phyloP scores from a whole-genome alignment of 2,329 filamentous ascomycete species.

The Fusarium concolor region DNA sequence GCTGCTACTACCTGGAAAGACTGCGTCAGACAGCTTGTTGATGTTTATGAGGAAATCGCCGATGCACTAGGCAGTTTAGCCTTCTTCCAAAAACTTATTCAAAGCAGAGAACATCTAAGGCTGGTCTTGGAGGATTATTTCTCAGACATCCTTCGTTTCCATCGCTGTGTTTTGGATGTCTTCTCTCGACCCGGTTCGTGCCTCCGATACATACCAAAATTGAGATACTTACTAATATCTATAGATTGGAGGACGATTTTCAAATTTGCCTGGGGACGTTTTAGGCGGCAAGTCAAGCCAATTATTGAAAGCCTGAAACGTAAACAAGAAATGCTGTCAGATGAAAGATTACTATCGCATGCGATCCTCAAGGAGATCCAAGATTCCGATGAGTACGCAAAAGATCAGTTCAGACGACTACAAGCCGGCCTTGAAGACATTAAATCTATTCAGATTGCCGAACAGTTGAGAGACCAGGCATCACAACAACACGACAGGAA shows the following conservation, averaged over 20 bases:
- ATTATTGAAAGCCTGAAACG: neutral
- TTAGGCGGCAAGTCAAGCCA: fast-evolving
- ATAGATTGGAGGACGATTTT: fast-evolving
- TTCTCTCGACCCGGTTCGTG: neutral
- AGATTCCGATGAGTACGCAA: fast-evolving
- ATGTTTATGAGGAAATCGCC: neutral
- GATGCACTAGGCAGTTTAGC: fast-evolving
- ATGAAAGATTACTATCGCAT: neutral
- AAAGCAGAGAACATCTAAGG: neutral
- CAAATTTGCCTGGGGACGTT: neutral
- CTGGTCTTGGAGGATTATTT: neutral
- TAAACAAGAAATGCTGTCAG: neutral
- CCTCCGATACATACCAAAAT: fast-evolving
- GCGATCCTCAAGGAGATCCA: neutral
- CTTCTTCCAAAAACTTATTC: neutral
- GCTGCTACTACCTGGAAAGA: neutral
- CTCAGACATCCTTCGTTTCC: neutral
- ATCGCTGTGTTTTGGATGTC: neutral
- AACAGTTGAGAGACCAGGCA: fast-evolving
- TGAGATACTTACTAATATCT: neutral
- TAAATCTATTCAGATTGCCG: fast-evolving
- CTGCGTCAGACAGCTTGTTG: neutral
- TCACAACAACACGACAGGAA: neutral
- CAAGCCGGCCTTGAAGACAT: neutral
- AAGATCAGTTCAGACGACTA: fast-evolving